Evolutionary conservation across 306 rosid genomes (phyloP).

Genomic region (Citrullus amarus): DNA sequence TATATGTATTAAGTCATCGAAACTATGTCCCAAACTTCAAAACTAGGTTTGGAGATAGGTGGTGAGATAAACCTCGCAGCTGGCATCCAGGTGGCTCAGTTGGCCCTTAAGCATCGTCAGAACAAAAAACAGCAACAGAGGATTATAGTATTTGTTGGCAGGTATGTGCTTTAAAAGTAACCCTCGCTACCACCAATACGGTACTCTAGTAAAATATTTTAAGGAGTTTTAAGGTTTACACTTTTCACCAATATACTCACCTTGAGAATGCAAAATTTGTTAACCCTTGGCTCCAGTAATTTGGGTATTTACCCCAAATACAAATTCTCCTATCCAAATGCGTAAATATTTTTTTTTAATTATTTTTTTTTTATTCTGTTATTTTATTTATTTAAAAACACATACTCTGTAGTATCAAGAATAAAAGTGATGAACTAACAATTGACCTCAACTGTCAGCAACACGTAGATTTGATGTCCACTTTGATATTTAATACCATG

Average conservation of each 20-base stretch:
- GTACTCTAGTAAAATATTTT: background rate
- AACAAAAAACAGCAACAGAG: conserved; percentile 97
- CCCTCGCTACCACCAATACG: background rate
- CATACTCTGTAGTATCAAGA: background rate
- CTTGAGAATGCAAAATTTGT: background rate
- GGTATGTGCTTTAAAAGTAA: conserved; percentile 24
- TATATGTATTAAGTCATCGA: background rate
- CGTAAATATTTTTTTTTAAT: background rate
- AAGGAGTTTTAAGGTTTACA: background rate
- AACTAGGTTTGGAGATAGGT: conserved; percentile 75
- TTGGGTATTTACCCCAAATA: background rate
- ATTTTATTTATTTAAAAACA: too few relatives aligned
- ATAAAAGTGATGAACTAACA: background rate
- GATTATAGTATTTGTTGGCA: conserved; percentile 86
- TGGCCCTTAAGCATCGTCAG: conserved; percentile 97
- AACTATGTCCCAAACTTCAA: background rate
- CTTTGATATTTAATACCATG: background rate
- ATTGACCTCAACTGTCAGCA: background rate
- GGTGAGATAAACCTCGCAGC: conserved; percentile 95
- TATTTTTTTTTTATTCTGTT: too few relatives aligned
- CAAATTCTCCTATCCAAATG: background rate
- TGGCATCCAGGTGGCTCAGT: conserved; percentile 92
- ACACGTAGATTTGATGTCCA: background rate
- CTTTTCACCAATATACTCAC: background rate
- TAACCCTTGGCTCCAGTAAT: background rate